These are phyloP conservation scores for Xerocomellus dryophilus DNA, from an alignment of 768 basidiomycete species.

Conservation along the genomic window DNA sequence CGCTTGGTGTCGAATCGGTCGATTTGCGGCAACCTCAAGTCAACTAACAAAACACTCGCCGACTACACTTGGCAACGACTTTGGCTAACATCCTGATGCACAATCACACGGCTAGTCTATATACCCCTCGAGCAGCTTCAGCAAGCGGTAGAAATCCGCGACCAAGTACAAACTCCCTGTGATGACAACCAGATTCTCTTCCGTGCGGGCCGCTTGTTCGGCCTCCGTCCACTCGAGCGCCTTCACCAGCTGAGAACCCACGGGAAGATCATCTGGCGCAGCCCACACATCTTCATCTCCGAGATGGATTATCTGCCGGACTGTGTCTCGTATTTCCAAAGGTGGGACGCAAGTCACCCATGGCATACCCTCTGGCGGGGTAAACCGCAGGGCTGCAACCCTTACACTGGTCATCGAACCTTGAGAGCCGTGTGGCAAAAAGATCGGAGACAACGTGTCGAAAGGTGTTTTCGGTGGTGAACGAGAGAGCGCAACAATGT, in stretches of 20 bases:
- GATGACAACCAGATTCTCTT: slow-evolving; percentile 57
- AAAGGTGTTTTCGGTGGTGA: slow-evolving; percentile 81
- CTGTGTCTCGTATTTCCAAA: slow-evolving; percentile 46
- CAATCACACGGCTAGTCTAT: not conserved
- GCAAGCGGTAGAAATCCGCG: slow-evolving; percentile 81
- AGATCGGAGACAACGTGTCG: slow-evolving; percentile 67
- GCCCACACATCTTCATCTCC: slow-evolving; percentile 45
- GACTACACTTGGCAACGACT: not conserved
- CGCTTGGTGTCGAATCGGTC: not conserved
- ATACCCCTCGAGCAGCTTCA: slow-evolving; percentile 15
- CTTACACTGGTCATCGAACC: slow-evolving; percentile 33
- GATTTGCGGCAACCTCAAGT: not conserved
- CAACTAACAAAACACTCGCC: not conserved
- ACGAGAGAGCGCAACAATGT: slow-evolving; percentile 77
- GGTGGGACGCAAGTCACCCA: slow-evolving; percentile 76
- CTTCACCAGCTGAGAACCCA: slow-evolving; percentile 38
- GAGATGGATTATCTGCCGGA: slow-evolving; percentile 40
- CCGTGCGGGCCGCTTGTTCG: not conserved
- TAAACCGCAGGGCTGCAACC: slow-evolving; percentile 61
- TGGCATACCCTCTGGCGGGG: slow-evolving; percentile 87
- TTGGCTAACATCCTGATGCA: not conserved
- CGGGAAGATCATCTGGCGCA: slow-evolving; percentile 32
- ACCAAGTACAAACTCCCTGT: slow-evolving; percentile 94
- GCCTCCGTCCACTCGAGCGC: slow-evolving; percentile 49
- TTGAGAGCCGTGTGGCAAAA: slow-evolving; percentile 40